phyloP scores from a whole-genome alignment of 352 stramenopile species.

The Pythium rishiriense region DNA sequence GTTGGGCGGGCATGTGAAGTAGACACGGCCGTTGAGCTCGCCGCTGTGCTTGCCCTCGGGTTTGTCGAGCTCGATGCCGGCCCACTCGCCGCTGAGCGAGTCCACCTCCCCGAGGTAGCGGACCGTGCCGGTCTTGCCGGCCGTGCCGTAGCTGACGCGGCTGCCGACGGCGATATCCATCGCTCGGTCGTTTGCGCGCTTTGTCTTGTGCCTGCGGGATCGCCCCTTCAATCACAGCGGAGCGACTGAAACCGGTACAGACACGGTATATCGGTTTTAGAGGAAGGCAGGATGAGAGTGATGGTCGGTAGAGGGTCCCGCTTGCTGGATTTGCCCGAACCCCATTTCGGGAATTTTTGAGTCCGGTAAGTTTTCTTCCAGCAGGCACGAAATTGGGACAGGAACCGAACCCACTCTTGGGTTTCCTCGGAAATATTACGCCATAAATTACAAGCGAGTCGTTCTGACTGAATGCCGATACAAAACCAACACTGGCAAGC shows the following conservation, averaged over 20 bases:
- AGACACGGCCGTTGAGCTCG: slow-evolving; percentile 76
- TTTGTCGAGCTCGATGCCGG: slow-evolving; percentile 76
- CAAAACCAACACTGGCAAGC: slow-evolving; percentile 10
- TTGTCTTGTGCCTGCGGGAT: background rate
- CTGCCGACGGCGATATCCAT: slow-evolving; percentile 62
- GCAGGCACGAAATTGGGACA: background rate
- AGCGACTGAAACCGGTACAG: slow-evolving; percentile 3
- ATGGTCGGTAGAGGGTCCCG: background rate
- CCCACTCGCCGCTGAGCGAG: slow-evolving; percentile 78
- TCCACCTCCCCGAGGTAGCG: slow-evolving; percentile 80
- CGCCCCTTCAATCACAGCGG: slow-evolving; percentile 16
- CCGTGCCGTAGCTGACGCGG: slow-evolving; percentile 60
- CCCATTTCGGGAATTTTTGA: background rate
- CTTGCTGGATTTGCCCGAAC: background rate
- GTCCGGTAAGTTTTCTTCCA: slow-evolving; percentile 3
- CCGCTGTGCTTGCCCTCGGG: slow-evolving; percentile 87
- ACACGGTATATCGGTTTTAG: slow-evolving; percentile 13
- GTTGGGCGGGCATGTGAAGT: slow-evolving; percentile 75
- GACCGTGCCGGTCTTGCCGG: slow-evolving; percentile 70
- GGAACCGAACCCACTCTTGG: background rate
- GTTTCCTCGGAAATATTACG: slow-evolving; percentile 5
- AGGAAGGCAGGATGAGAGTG: background rate
- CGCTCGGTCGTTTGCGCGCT: background rate
- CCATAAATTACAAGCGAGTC: slow-evolving; percentile 10
- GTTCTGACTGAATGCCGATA: slow-evolving; percentile 4